Percentiles rank a stretch among this genome's conserved stretches.
phyloP scores from a whole-genome alignment of 805 yeast genomes.

The Cyberlindnera sargentensis region DNA sequence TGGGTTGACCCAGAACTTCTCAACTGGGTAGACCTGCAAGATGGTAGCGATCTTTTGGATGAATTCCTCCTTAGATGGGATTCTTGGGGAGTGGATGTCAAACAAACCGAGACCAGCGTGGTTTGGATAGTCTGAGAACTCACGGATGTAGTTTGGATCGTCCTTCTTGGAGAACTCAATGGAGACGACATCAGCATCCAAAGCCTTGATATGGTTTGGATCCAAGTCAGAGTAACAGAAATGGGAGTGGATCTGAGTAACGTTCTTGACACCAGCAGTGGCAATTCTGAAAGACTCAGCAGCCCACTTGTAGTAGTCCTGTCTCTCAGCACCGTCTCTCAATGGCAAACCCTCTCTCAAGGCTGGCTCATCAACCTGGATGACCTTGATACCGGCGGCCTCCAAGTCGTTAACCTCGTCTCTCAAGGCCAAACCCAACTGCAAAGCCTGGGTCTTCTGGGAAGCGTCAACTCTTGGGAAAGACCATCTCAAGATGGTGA shows the following conservation, averaged over 20 bases:
- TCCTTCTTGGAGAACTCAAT: slow-evolving; percentile 99
- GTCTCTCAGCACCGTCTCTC: slow-evolving; percentile 95
- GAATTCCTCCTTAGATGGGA: slow-evolving; percentile 96
- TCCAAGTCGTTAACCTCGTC: slow-evolving; percentile 98
- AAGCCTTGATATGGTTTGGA: slow-evolving; percentile 98
- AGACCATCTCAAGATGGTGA: slow-evolving; percentile 99
- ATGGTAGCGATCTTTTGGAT: slow-evolving; percentile 89
- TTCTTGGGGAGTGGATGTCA: slow-evolving; percentile 99
- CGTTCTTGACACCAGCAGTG: slow-evolving; percentile 93
- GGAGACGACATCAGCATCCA: slow-evolving; percentile 99
- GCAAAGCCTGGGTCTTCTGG: slow-evolving; percentile 89
- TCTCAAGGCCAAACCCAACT: slow-evolving; percentile 95
- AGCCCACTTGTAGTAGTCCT: slow-evolving; percentile 96
- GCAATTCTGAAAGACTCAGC: slow-evolving; percentile 99
- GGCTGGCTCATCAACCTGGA: slow-evolving; percentile 99
- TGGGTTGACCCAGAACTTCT: slow-evolving; percentile 99
- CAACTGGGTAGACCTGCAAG: slow-evolving; percentile 95
- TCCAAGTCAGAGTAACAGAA: slow-evolving; percentile 99
- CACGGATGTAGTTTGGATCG: slow-evolving; percentile 95
- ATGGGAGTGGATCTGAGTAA: slow-evolving; percentile 98
- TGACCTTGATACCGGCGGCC: slow-evolving; percentile 95
- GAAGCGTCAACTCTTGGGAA: slow-evolving; percentile 99
- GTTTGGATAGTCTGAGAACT: slow-evolving; percentile 98
- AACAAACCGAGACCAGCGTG: slow-evolving; percentile 99
- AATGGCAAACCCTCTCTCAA: slow-evolving; percentile 99